Evolutionary conservation across 805 yeast genomes (phyloP), one percentile per base, ranked within the genome.

Genomic region (Suhomyces canberraensis): DNA sequence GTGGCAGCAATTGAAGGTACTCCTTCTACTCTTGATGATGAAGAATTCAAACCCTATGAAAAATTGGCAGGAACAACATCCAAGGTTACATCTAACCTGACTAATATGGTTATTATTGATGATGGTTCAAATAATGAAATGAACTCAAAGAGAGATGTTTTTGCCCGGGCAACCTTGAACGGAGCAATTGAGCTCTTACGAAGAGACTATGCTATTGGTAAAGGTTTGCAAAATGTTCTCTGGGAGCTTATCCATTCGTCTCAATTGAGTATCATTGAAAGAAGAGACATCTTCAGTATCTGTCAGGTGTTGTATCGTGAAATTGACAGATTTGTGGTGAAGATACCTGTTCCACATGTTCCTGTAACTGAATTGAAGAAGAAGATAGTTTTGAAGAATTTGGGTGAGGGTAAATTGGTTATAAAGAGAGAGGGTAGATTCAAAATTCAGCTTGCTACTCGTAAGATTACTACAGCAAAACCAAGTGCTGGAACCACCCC

Each of bases 231-330:
- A 36, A 49, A 54, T 2, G 72, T 74, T 7, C 48, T 93, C 1
- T 89, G 96, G 96, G 68, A 73, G 29, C 69, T 80, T 8, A 56
- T 89, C 7, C 84, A 81, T 47, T 69, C 84, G 0, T 78, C 84
- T 2, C 56, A 81, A 17, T 42, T 81, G 14, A 73, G 84, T 9
- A 60, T 86, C 2, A 61, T 74, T 28, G 80, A 79, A 22, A 77
- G 80, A 45, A 70, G 90, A 39, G 58, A 71, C 24, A 50, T 91
- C 7, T 80, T 84, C 46, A 84, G 79, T 40, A 51, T 86, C 3
- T 68, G 85, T 35, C 77, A 78, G 28, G 73, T 91, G 7, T 59
- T 91, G 18, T 85, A 78, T 48, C 73, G 73, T 26, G 76, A 89
- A 5, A 60, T 64, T 20, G 81, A 84, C 44, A 68, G 77, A 2